Evolutionary conservation across 139 green algal species (phyloP).

Genomic region (Ettlia oleoabundans): DNA sequence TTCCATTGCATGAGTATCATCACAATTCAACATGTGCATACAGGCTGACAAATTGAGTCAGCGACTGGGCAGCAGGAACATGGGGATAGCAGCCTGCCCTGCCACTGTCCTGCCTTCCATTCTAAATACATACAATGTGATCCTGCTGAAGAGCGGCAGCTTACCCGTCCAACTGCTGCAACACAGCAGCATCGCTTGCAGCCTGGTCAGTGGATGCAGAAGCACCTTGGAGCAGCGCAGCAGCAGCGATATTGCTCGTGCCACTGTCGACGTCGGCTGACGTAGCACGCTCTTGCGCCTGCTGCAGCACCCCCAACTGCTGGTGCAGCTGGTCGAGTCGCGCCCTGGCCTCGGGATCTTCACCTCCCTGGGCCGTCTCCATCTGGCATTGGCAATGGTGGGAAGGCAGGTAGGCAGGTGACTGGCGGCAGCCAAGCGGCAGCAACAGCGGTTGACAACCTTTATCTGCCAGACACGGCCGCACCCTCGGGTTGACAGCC

Average conservation of each 20-base stretch:
- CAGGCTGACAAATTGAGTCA: background rate
- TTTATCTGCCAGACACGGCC: background rate
- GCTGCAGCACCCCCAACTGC: slow-evolving; percentile 20
- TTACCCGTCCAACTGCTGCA: slow-evolving; percentile 31
- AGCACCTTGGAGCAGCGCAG: background rate
- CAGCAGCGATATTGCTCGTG: background rate
- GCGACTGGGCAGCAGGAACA: too few relatives aligned
- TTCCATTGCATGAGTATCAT: background rate
- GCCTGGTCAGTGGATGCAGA: background rate
- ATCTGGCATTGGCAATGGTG: slow-evolving; percentile 6
- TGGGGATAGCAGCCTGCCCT: too few relatives aligned
- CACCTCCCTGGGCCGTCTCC: background rate
- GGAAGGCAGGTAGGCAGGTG: too few relatives aligned
- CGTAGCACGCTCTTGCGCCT: background rate
- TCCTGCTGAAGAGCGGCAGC: background rate
- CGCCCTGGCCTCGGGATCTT: slow-evolving; percentile 5
- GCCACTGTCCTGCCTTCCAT: too few relatives aligned
- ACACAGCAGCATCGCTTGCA: background rate
- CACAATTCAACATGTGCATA: background rate
- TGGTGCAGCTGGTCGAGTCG: background rate
- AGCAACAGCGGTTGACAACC: background rate
- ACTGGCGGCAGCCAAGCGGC: too few relatives aligned
- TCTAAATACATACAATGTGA: too few relatives aligned
- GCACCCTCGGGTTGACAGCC: too few relatives aligned
- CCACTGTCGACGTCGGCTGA: too few relatives aligned